Conservation (phyloP, 305 asterid genomes). For the Fraxinus latifolia region DNA sequence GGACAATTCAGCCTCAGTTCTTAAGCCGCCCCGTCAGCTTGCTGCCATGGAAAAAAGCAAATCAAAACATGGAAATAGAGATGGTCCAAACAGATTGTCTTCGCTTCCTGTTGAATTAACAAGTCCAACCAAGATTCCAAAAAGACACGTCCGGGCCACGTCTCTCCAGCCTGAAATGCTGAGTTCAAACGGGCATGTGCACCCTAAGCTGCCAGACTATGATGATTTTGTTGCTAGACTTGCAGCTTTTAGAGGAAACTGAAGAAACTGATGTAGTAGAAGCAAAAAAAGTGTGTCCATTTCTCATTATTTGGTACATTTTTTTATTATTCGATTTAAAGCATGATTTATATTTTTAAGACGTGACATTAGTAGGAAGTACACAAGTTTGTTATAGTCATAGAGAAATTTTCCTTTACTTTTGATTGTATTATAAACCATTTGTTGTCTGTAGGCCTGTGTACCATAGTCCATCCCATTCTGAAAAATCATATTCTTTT, state of each 20-base stretch:
- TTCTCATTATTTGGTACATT: neutral
- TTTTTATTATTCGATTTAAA: neutral
- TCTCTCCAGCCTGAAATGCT: constrained; percentile 47
- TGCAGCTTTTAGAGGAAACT: constrained; percentile 46
- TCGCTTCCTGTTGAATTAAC: constrained; percentile 52
- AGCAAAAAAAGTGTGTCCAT: neutral
- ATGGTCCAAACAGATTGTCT: constrained; percentile 34
- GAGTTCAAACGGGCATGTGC: constrained; percentile 45
- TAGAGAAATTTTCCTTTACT: neutral
- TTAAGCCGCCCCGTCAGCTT: constrained; percentile 23
- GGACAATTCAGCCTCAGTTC: constrained; percentile 18
- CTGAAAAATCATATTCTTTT: neutral
- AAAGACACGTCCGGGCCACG: constrained; percentile 43
- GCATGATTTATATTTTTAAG: neutral
- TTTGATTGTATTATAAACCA: neutral
- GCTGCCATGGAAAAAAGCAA: constrained; percentile 16
- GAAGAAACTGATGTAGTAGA: constrained; percentile 6
- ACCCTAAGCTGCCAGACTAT: constrained; percentile 76
- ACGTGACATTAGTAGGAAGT: neutral
- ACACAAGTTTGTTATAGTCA: constrained; percentile 1
- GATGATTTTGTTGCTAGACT: constrained; percentile 76
- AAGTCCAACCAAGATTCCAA: constrained; percentile 28
- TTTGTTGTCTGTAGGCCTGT: constrained; percentile 1
- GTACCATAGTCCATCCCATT: neutral
- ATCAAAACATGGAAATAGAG: constrained; percentile 29